These are phyloP conservation scores for Trichoderma sp. DNA, from an alignment of 2,329 filamentous ascomycete genomes.

Conservation along the genomic window DNA sequence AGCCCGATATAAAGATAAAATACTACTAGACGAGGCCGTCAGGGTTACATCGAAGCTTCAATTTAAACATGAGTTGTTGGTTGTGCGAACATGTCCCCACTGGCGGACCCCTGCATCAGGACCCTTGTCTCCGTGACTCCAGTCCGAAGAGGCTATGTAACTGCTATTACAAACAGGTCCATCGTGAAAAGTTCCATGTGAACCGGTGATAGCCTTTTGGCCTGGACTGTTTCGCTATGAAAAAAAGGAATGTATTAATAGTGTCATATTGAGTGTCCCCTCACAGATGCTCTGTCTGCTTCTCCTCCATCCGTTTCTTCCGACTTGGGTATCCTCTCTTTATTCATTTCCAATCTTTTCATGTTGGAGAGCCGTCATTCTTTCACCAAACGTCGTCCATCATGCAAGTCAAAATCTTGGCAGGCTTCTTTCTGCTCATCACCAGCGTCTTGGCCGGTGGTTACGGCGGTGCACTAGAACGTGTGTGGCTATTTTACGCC, in stretches of 20 bases:
- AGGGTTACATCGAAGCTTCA: not conserved
- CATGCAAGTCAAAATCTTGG: not conserved
- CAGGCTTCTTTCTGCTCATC: not conserved
- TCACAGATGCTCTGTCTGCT: not conserved
- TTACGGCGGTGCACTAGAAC: not conserved
- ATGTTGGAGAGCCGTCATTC: not conserved
- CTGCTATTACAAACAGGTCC: not conserved
- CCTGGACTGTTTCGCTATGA: too few species aligned
- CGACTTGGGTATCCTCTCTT: not conserved
- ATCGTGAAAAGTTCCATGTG: not conserved
- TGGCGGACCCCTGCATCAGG: not conserved
- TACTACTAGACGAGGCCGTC: too few species aligned
- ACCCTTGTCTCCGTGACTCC: not conserved
- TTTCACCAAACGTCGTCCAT: not conserved
- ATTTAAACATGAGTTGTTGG: not conserved
- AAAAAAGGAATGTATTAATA: not conserved
- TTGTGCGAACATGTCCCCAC: not conserved
- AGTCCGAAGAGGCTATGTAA: not conserved
- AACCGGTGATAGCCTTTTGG: not conserved
- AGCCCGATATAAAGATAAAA: not conserved
- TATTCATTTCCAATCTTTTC: not conserved
- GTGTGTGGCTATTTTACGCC: constrained; percentile 3
- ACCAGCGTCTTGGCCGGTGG: not conserved
- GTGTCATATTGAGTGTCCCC: not conserved
- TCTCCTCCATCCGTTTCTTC: not conserved